Base-by-base conservation (phyloP, 2,329 filamentous ascomycete species). In the Arthrobotrys conoides region DNA sequence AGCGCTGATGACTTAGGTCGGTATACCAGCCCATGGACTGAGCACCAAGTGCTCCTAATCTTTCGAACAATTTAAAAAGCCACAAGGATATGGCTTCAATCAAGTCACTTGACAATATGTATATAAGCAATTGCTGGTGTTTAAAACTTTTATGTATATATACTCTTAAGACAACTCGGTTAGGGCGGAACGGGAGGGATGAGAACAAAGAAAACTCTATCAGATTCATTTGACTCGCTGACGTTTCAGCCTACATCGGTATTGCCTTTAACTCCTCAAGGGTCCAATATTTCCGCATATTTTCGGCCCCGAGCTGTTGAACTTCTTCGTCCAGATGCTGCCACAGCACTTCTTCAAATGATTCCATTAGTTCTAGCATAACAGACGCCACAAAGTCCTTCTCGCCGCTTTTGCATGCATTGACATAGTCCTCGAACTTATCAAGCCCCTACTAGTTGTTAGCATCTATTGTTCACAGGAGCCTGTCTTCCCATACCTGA, bases 301-400 rank as follows among this genome's bases (percentile, higher is more conserved):
- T 96, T 84, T 96, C 92, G 53, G 93, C 93, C 1, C 91, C 89
- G 36, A 97, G 84, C 81, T 92, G 89, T 84, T 87, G 86, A 6
- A 97, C 93, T 87, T 97, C 94, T 82, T 94, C 91, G 82, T 96
- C 92, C 77, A 97, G 85, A 87, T 97, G 94, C 82, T 86, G 86
- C 92, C 93, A 95, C 61, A 97, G 84, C 80, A 97, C 92, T 9
- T 87, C 86, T 10, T 92, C 92, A 89, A 94, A 97, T 3, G 84
- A 84, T 84, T 96, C 92, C 90, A 97, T 90, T 82, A 92, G 88
- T 41, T 84, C 86, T 85, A 90, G 91, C 83, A 97, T 83, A 80
- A 90, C 88, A 77, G 83, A 49, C 10, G 79, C 67, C 76, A 88
- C 86, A 57, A 91, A 84, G 71, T 90, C 88, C 36, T 83, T 86